Conservation (phyloP, 2,329 filamentous ascomycete species). For the Kalaharituber pfeilii region DNA sequence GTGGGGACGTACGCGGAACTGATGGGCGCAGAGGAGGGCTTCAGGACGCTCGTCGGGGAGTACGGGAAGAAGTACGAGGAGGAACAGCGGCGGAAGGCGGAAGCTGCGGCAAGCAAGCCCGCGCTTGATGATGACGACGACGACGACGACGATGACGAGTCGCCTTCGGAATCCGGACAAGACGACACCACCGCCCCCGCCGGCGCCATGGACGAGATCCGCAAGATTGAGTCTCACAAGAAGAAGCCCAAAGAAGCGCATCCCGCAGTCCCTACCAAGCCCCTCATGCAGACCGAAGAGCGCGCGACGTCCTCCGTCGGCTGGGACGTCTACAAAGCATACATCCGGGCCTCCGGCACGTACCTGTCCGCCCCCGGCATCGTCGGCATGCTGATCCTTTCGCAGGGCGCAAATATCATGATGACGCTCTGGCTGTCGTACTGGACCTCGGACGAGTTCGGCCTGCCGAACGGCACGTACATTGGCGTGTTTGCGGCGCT, state of each 20-base stretch:
- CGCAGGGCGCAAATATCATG: conserved; percentile 69
- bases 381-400: conserved; percentile 46
- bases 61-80: conserved; percentile 42
- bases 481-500: conserved; percentile 54
- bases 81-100: conserved; percentile 33
- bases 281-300: conserved; percentile 58
- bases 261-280: not conserved
- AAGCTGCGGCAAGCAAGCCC: conserved; percentile 32
- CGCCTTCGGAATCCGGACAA: conserved; percentile 15
- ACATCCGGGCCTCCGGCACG: conserved; percentile 57
- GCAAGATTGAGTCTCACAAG: conserved; percentile 28
- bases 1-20: conserved; percentile 80
- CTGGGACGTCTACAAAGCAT: conserved; percentile 63
- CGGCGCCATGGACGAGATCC: not conserved
- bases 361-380: conserved; percentile 49
- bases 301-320: conserved; percentile 58
- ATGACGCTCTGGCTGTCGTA: conserved; percentile 87
- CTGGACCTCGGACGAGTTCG: conserved; percentile 71
- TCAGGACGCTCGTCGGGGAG: conserved; percentile 32
- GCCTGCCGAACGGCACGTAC: conserved; percentile 49
- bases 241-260: conserved; percentile 25
- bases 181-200: not conserved
- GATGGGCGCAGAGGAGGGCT: conserved; percentile 37
- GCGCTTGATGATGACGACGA: conserved; percentile 31
- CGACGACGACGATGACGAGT: conserved; percentile 28